phyloP scores from a whole-genome alignment of 495 filamentous ascomycete species.

The Lasiosphaeriaceae sp. region DNA sequence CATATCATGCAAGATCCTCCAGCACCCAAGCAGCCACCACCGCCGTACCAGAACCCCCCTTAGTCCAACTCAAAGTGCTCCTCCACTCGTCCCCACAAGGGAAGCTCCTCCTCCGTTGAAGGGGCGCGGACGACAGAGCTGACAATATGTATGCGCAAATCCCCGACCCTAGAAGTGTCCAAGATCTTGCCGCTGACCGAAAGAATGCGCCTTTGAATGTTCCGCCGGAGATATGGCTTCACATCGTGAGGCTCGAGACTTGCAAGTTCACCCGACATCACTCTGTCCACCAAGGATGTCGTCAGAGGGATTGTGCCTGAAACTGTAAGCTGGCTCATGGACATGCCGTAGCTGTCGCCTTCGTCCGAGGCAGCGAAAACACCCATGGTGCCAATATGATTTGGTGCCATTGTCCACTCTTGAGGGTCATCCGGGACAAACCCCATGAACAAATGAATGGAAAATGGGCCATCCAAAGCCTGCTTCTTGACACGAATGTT shows the following conservation, averaged over 20 bases:
- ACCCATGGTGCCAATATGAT: slow-evolving; percentile 51
- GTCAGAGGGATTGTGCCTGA: slow-evolving; percentile 57
- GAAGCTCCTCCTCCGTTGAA: slow-evolving; percentile 34
- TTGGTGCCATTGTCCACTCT: slow-evolving; percentile 40
- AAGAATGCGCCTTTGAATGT: slow-evolving; percentile 39
- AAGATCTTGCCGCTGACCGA: slow-evolving; percentile 23
- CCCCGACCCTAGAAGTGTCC: slow-evolving; percentile 21
- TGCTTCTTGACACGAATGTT: slow-evolving; percentile 56
- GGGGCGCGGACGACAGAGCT: slow-evolving; percentile 39
- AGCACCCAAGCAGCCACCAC: not conserved
- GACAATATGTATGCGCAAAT: slow-evolving; percentile 35
- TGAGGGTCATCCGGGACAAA: slow-evolving; percentile 32
- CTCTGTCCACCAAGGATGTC: slow-evolving; percentile 42
- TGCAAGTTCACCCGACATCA: slow-evolving; percentile 30
- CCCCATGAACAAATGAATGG: slow-evolving; percentile 60
- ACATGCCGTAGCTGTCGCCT: slow-evolving; percentile 6
- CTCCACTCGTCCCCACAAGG: slow-evolving; percentile 37
- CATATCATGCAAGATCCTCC: not conserved
- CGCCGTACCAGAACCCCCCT: not conserved
- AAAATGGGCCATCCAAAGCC: slow-evolving; percentile 52
- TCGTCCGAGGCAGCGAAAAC: slow-evolving; percentile 42
- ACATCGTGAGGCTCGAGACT: slow-evolving; percentile 41
- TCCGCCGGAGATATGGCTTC: slow-evolving; percentile 39
- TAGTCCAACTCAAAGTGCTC: slow-evolving; percentile 19
- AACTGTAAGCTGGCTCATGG: slow-evolving; percentile 23